Evolutionary conservation across 1,139 yeast genomes (phyloP), one percentile per base, ranked within the genome.

Genomic region (Saccharomyces hybrid): DNA sequence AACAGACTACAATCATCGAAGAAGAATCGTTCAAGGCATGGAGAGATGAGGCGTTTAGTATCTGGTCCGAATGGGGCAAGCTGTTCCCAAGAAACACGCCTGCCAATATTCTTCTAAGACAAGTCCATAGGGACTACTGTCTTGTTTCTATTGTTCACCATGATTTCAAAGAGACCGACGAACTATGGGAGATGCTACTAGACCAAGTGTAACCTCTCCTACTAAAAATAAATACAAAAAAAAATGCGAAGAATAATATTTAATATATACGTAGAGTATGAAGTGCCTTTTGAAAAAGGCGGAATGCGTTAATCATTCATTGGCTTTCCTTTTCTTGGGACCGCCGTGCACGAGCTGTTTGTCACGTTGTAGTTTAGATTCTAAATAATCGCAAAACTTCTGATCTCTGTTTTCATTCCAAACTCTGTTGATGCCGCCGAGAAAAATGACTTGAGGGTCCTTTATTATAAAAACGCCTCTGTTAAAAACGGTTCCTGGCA

Each of bases 41-140:
- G 97, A 81, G 84, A 60, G 96, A 91, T 65, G 99, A 93, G 69
- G 96, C 97, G 0, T 93, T 90, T 71, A 79, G 82, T 59, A 84
- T 93, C 58, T 88, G 97, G 96, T 73, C 78, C 48, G 96, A 91
- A 71, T 93, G 99, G 99, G 87, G 88, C 51, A 78, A 86, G 60
- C 77, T 95, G 57, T 93, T 90, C 70, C 73, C 75, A 49, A 65
- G 67, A 57, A 68, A 68, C 53, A 63, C 72, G 0, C 65, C 71
- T 14, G 74, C 91, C 13, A 81, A 80, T 64, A 73, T 80, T 54
- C 76, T 91, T 62, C 77, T 93, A 61, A 80, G 81, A 56, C 70
- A 76, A 14, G 77, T 90, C 42, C 78, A 82, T 65, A 77, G 81
- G 46, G 77, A 82, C 52, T 88, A 86, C 62, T 83, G 82, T 61